phyloP scores from a whole-genome alignment of 768 basidiomycete genomes.

The Suillus ampliporus region DNA sequence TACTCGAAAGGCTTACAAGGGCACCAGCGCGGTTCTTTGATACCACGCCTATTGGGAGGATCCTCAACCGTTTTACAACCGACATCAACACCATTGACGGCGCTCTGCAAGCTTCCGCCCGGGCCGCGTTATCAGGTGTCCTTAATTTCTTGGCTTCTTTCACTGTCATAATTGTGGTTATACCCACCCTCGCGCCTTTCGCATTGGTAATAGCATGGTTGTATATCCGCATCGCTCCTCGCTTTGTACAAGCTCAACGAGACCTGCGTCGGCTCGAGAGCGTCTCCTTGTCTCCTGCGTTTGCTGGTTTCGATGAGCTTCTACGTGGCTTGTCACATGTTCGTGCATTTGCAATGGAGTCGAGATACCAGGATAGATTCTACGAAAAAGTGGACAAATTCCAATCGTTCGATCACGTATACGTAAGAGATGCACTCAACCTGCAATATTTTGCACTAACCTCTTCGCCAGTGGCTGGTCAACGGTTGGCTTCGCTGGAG shows the following conservation, averaged over 20 bases:
- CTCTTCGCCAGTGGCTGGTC: slow-evolving; percentile 59
- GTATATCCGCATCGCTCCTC: slow-evolving; percentile 66
- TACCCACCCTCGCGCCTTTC: slow-evolving; percentile 69
- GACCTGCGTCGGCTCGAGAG: slow-evolving; percentile 73
- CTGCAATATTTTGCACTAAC: background rate
- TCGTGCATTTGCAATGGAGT: slow-evolving; percentile 75
- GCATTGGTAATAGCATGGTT: slow-evolving; percentile 72
- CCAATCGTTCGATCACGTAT: slow-evolving; percentile 74
- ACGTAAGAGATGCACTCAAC: slow-evolving; percentile 48
- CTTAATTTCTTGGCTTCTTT: slow-evolving; percentile 70
- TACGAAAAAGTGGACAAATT: slow-evolving; percentile 68
- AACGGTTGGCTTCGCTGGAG: slow-evolving; percentile 74
- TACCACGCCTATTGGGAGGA: slow-evolving; percentile 74
- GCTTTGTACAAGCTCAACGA: slow-evolving; percentile 64
- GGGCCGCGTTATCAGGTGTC: slow-evolving; percentile 58
- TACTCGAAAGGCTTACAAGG: slow-evolving; percentile 59
- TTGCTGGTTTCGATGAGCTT: slow-evolving; percentile 76
- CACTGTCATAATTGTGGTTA: slow-evolving; percentile 62
- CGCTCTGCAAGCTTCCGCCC: slow-evolving; percentile 59
- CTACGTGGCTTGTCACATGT: slow-evolving; percentile 70
- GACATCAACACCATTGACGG: slow-evolving; percentile 80
- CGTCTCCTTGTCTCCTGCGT: slow-evolving; percentile 70
- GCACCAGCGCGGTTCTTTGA: slow-evolving; percentile 78
- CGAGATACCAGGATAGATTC: slow-evolving; percentile 66
- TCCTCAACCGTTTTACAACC: slow-evolving; percentile 79